Evolutionary conservation across 1,284 basidiomycete genomes (phyloP), one percentile per base, ranked within the genome.

Genomic region (Leccinum laetum): DNA sequence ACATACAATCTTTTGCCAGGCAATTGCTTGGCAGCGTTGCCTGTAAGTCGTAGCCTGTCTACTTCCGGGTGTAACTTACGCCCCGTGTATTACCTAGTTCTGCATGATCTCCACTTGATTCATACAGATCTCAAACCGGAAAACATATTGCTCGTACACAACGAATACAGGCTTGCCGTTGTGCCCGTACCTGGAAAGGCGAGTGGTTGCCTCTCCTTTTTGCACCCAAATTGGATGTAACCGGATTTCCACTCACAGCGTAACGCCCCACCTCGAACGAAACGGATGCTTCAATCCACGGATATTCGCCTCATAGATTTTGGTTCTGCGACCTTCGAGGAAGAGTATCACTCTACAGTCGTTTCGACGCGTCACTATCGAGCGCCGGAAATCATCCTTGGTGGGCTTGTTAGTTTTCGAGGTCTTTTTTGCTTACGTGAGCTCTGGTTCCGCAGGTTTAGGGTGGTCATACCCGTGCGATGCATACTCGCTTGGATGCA

Each of bases 91-190:
- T 55, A 39, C 56, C 62, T 71, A 98, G 96, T 98, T 81, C 80
- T 99, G 61, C 98, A 99, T 76, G 88, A 93, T 68, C 84, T 97
- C 63, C 91, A 91, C 72, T 84, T 99, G 68, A 93, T 99, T 64
- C 98, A 99, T 78, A 99, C 98, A 53, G 98, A 99, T 82, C 86
- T 99, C 65, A 99, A 99, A 80, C 98, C 98, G 32, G 96, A 98
- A 82, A 98, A 98, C 79, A 99, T 99, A 65, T 84, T 99, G 55
- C 87, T 99, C 60, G 96, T 98, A 49, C 87, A 91, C 76, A 96
- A 95, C 73, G 90, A 93, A 68, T 91, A 85, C 78, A 84, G 83
- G 72, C 79, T 83, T 56, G 81, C 87, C 13, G 81, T 84, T 65
- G 80, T 91, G 59, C 79, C 85, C 56, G 79, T 85, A 35, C 81